Evolutionary conservation across 2,329 filamentous ascomycete genomes (phyloP).

Genomic region (Lasiodiplodia sp.): DNA sequence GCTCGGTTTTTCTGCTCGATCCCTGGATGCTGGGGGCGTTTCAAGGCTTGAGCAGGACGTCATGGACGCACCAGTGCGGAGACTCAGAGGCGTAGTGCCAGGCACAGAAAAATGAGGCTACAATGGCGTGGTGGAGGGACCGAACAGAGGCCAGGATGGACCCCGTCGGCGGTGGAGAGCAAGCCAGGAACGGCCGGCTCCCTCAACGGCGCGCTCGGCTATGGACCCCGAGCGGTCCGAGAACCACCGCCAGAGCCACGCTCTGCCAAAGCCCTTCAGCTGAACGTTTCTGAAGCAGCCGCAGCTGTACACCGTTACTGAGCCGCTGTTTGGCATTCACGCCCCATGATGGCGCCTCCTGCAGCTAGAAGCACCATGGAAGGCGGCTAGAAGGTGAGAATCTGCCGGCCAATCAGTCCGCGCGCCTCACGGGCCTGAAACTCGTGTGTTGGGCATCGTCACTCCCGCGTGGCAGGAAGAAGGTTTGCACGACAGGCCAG

Average conservation of each 20-base stretch:
- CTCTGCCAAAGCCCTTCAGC: neutral
- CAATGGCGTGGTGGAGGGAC: neutral
- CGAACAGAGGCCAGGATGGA: conserved; percentile 8
- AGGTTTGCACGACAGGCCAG: neutral
- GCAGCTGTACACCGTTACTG: neutral
- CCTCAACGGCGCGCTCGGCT: conserved; percentile 2
- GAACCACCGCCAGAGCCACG: neutral
- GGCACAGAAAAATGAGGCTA: conserved; percentile 14
- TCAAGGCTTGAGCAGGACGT: conserved; percentile 10
- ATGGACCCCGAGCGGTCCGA: neutral
- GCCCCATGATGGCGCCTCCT: neutral
- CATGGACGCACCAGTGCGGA: conserved; percentile 5
- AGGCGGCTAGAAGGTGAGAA: neutral
- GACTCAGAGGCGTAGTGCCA: neutral
- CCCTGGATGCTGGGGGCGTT: neutral
- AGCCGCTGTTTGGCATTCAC: neutral
- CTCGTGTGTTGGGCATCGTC: conserved; percentile 18
- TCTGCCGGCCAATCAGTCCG: neutral
- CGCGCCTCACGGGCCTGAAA: conserved; percentile 15
- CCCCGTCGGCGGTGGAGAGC: neutral
- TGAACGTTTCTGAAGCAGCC: neutral
- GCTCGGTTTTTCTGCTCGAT: neutral
- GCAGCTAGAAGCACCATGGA: conserved; percentile 9
- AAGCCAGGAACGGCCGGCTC: conserved; percentile 8
- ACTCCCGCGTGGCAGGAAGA: conserved; percentile 8